These are phyloP conservation scores for Lactarius hatsudake DNA, from an alignment of 768 basidiomycete species.

Conservation along the genomic window DNA sequence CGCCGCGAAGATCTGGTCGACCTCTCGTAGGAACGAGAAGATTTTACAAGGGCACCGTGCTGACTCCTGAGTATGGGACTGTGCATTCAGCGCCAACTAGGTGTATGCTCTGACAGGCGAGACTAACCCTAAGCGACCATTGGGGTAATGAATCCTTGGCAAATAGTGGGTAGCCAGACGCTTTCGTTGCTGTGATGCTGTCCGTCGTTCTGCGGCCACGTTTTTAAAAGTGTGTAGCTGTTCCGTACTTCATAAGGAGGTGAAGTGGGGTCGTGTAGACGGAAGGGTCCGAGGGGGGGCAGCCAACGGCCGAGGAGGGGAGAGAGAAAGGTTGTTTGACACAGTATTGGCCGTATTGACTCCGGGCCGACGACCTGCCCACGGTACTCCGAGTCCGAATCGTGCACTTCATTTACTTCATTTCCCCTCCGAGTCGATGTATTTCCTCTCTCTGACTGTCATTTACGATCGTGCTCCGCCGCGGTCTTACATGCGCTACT, in stretches of 20 bases:
- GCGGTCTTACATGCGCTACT: neutral
- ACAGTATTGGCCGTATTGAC: neutral
- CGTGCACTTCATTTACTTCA: neutral
- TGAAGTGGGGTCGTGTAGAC: neutral
- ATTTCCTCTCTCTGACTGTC: neutral
- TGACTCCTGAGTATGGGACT: conserved; percentile 90
- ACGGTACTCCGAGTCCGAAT: neutral
- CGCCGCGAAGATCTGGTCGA: conserved; percentile 96
- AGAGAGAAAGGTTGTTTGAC: neutral
- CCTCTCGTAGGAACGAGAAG: conserved; percentile 83
- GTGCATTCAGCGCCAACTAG: conserved; percentile 97
- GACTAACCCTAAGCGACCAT: conserved; percentile 27
- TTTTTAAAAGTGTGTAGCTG: neutral
- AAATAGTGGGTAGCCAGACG: neutral
- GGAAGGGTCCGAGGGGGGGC: no score
- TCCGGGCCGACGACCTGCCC: no score
- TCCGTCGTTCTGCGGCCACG: no score
- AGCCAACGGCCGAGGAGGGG: no score
- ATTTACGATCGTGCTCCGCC: conserved; percentile 1
- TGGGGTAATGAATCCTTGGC: neutral
- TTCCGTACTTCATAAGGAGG: neutral
- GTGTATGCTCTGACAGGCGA: conserved; percentile 95
- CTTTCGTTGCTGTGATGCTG: no score
- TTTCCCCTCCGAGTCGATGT: neutral
- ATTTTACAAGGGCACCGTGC: conserved; percentile 89